phyloP scores from a whole-genome alignment of 2,329 filamentous ascomycete genomes.

The Hawksworthiomyces lignivorus region DNA sequence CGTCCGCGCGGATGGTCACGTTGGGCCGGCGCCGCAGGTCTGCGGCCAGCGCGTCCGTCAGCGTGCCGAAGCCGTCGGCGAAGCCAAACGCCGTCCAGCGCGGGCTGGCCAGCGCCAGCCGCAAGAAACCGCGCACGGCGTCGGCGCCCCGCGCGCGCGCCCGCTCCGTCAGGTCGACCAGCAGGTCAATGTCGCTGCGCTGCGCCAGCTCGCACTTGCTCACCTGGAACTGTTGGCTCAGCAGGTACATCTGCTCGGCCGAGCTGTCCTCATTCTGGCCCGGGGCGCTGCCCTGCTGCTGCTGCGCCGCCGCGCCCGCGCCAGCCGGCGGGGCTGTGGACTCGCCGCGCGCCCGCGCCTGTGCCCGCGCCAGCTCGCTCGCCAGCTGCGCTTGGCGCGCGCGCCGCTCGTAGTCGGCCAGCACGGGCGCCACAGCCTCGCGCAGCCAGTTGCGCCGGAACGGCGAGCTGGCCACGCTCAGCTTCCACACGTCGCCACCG shows the following conservation, averaged over 20 bases:
- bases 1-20: constrained; percentile 47
- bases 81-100: constrained; percentile 38
- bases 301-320: too few relatives aligned
- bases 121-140: constrained; percentile 11
- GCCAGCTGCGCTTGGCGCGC: constrained; percentile 1
- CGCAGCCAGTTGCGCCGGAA: constrained; percentile 11
- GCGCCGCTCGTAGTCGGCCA: too few relatives aligned
- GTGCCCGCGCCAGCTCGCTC: not conserved
- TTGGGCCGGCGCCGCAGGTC: constrained; percentile 46
- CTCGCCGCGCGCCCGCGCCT: too few relatives aligned
- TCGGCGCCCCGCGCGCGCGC: not conserved
- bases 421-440: not conserved
- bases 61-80: constrained; percentile 52
- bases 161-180: constrained; percentile 10
- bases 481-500: constrained; percentile 74
- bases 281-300: too few relatives aligned
- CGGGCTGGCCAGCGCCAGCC: constrained; percentile 22
- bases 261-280: constrained; percentile 8
- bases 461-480: constrained; percentile 48
- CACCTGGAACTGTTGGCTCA: too few relatives aligned
- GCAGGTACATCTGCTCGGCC: not conserved
- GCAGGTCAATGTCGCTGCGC: constrained; percentile 7
- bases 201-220: not conserved
- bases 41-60: constrained; percentile 46
- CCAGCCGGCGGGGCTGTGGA: too few relatives aligned